Percentiles rank a stretch among this genome's conserved stretches.
Evolutionary conservation across 1,284 basidiomycete genomes (phyloP).

Genomic region (Bjerkandera adusta): DNA sequence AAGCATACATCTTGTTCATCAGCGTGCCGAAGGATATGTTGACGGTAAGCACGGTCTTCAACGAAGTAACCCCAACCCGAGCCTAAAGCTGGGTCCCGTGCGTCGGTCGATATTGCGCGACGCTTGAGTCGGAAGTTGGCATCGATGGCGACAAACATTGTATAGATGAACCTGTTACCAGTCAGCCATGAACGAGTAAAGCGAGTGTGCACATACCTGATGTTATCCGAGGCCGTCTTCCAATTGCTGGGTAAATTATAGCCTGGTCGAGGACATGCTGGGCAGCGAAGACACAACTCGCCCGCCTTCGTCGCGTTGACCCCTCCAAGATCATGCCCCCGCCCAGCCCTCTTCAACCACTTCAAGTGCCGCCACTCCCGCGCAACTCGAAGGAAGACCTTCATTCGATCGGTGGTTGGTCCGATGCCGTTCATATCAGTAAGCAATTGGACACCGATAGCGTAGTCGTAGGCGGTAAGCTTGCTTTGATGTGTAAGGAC

Average conservation of each 20-base stretch:
- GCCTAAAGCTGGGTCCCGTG: neutral
- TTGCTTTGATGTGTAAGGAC: conserved; percentile 13
- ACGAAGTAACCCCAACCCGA: conserved; percentile 22
- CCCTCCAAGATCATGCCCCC: conserved; percentile 11
- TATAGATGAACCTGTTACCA: conserved; percentile 8
- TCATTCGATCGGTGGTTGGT: conserved; percentile 5
- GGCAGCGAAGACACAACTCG: conserved; percentile 4
- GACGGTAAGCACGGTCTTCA: conserved; percentile 20
- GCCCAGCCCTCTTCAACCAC: conserved; percentile 10
- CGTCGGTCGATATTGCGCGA: neutral
- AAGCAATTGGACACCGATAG: conserved; percentile 2
- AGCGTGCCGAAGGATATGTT: conserved; percentile 12
- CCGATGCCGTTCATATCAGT: conserved; percentile 8
- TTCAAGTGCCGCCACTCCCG: conserved; percentile 12
- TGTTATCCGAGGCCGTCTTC: conserved; percentile 4
- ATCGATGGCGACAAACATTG: conserved; percentile 5
- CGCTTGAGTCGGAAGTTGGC: conserved; percentile 9
- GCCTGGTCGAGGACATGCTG: conserved; percentile 8
- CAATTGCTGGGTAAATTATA: conserved; percentile 8
- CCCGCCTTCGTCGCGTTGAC: neutral
- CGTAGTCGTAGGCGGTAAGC: conserved; percentile 13
- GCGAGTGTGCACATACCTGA: neutral
- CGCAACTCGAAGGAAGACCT: conserved; percentile 1
- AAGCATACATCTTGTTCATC: conserved; percentile 20
- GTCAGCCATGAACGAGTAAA: neutral